Evolutionary conservation across 108 stramenopile genomes (phyloP).

Genomic region (Chaetoceros tenuissimus): DNA sequence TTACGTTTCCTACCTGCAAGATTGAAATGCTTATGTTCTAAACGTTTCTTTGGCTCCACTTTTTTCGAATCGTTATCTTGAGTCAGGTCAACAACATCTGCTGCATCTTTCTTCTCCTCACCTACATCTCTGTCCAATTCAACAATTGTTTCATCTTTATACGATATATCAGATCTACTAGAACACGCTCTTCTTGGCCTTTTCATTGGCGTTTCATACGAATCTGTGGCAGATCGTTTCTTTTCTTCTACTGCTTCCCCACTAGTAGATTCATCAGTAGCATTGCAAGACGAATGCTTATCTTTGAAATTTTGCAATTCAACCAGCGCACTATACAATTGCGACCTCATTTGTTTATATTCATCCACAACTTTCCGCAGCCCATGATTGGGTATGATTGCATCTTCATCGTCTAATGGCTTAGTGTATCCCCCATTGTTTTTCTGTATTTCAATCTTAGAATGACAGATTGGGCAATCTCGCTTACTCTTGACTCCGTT

Average conservation of each 20-base stretch:
- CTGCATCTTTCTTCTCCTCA: background rate
- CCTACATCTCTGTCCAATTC: too few species aligned
- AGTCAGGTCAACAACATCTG: background rate
- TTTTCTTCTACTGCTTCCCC: too few species aligned
- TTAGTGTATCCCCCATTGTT: background rate
- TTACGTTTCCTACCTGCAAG: background rate
- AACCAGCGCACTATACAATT: background rate
- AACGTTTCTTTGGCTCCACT: background rate
- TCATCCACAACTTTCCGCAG: background rate
- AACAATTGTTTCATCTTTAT: too few species aligned
- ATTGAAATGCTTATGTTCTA: background rate
- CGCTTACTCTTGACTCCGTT: background rate
- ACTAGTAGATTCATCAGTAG: too few species aligned
- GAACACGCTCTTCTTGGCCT: too few species aligned
- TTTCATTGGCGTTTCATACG: too few species aligned
- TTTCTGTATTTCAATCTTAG: background rate
- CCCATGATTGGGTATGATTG: background rate
- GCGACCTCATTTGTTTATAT: background rate
- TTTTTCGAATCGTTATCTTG: background rate
- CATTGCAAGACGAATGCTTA: too few species aligned
- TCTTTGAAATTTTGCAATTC: background rate
- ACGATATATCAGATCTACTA: too few species aligned
- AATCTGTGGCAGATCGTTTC: too few species aligned
- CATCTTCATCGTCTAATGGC: background rate
- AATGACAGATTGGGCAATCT: background rate